Base-by-base conservation (phyloP, 768 basidiomycete species). In the Clitopilus passeckerianus region DNA sequence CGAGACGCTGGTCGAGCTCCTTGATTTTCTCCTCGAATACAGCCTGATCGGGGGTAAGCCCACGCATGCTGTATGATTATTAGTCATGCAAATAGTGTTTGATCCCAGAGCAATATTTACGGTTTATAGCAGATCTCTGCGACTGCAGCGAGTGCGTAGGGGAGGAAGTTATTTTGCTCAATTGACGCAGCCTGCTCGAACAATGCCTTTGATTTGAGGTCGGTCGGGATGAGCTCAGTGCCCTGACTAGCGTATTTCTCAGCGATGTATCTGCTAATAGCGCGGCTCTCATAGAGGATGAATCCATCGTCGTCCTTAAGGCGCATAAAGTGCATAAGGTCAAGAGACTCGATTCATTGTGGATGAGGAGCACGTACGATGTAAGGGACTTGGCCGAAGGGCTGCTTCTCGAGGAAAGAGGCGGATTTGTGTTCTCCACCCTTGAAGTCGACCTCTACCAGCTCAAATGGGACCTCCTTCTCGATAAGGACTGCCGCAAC, bases 241-340 rank as follows among this genome's bases (percentile, higher is more conserved):
- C 84, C 85, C 60, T 85, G 78, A 54, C 72, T 59, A 6, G 78
- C 66, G 63, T 84, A 83, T 68, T 87, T 87, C 37, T 69, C 68
- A 34, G 75, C 80, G 64, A 89, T 65, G 67, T 89, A 90, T 14
- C 83, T 79, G 35, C 66, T 69, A 61, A 89, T 87, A 0, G 86
- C 86, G 15, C 86, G 82, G 43, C 79, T 80, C 65, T 87, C 86
- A 67, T 78, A 88, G 23, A 91, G 63, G 57, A 80, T 72, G 69
- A 87, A 82, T 5, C 85, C 84, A 46, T 81, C 81, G 20, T 84
- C 82, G 57, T 80, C 70, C 79, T 78, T 59, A 12, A 53, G 3
- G 43, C 16, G 50, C 37, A 41, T n/a, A 12, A n/a, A n/a, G n/a
- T n/a, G 27, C 27, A 30, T 30, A 3, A 30, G 27, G 27, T 30